phyloP scores from a whole-genome alignment of 2,329 filamentous ascomycete genomes.

The Fusarium longipes region DNA sequence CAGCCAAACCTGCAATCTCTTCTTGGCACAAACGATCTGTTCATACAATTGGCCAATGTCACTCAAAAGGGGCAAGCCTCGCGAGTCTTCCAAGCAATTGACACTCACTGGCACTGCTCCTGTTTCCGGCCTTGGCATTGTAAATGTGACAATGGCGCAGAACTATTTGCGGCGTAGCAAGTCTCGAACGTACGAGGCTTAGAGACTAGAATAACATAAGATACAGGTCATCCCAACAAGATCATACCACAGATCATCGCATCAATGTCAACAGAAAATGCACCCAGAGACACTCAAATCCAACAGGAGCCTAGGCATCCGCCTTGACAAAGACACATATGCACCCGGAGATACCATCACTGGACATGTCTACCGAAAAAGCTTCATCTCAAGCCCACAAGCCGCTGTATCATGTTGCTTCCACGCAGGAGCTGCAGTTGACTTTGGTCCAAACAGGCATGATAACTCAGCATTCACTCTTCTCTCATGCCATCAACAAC shows the following conservation, averaged over 20 bases:
- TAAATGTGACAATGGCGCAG: not conserved
- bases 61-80: not conserved
- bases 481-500: not conserved
- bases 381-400: constrained; percentile 33
- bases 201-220: not conserved
- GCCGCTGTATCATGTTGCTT: constrained; percentile 41
- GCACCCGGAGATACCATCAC: constrained; percentile 45
- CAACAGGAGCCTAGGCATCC: constrained; percentile 15
- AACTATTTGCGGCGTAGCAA: not conserved
- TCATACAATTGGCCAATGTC: not conserved
- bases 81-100: not conserved
- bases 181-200: not conserved
- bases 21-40: not conserved
- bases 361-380: constrained; percentile 42
- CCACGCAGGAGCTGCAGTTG: constrained; percentile 35
- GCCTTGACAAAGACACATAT: constrained; percentile 6
- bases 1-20: not conserved
- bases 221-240: not conserved
- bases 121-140: not conserved
- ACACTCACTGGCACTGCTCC: not conserved
- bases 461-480: constrained; percentile 2
- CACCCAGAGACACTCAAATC: not conserved
- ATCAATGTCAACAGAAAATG: not conserved
- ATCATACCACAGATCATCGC: not conserved
- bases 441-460: not conserved